Evolutionary conservation across 306 rosid genomes (phyloP).

Genomic region (Ammopiptanthus mongolicus): DNA sequence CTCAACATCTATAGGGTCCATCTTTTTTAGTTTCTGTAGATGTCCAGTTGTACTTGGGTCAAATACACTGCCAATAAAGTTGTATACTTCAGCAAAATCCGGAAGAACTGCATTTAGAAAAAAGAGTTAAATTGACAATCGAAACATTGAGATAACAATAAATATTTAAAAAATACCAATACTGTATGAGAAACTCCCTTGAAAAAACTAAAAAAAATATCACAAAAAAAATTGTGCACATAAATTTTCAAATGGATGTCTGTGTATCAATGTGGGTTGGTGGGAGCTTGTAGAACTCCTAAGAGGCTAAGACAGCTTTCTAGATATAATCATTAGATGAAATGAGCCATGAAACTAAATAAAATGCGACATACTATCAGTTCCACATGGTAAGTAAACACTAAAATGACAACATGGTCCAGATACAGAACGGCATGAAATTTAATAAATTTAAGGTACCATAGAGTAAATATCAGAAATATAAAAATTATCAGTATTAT

Average conservation of each 20-base stretch:
- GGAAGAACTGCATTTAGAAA: slow-evolving; percentile 86
- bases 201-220: neutral
- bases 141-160: neutral
- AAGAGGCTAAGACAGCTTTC: neutral
- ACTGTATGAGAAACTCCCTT: neutral
- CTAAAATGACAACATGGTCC: neutral
- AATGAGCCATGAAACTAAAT: neutral
- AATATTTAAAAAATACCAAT: neutral
- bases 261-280: neutral
- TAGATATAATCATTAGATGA: neutral
- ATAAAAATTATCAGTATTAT: too few relatives aligned
- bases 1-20: slow-evolving; percentile 94
- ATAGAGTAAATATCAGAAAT: too few relatives aligned
- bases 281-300: neutral
- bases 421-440: neutral
- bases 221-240: neutral
- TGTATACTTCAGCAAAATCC: slow-evolving; percentile 79
- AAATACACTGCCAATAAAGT: slow-evolving; percentile 92
- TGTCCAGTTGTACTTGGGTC: slow-evolving; percentile 73
- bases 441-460: neutral
- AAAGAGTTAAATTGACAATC: neutral
- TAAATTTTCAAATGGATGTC: neutral
- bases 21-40: slow-evolving; percentile 67
- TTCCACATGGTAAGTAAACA: neutral
- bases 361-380: neutral